phyloP scores from a whole-genome alignment of 2,329 filamentous ascomycete species.

The Alternaria angustiovoidea region DNA sequence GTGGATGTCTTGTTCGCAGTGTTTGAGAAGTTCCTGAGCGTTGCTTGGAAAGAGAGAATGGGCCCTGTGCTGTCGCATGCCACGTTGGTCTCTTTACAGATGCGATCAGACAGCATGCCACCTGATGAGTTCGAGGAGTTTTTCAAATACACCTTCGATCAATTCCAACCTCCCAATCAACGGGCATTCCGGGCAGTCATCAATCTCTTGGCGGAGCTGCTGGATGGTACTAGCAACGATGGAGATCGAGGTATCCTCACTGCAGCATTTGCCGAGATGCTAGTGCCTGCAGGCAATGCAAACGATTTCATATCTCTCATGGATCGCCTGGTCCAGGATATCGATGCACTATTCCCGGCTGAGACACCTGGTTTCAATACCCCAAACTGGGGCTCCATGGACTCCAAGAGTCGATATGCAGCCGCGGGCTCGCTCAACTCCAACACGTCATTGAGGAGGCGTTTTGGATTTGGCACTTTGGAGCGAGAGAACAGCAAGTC shows the following conservation, averaged over 20 bases:
- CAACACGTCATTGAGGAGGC: conserved; percentile 85
- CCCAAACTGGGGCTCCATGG: conserved; percentile 66
- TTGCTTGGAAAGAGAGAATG: conserved; percentile 89
- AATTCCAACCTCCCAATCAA: conserved; percentile 66
- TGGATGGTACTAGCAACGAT: conserved; percentile 90
- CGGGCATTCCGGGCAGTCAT: conserved; percentile 85
- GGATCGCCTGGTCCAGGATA: conserved; percentile 88
- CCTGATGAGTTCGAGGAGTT: conserved; percentile 74
- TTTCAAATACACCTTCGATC: conserved; percentile 62
- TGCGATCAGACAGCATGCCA: conserved; percentile 67
- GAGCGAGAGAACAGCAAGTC: conserved; percentile 81
- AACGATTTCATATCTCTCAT: conserved; percentile 87
- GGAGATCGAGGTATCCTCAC: conserved; percentile 89
- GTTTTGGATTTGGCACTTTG: conserved; percentile 81
- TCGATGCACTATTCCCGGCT: conserved; percentile 85
- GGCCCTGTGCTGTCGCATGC: conserved; percentile 80
- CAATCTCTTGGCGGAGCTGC: conserved; percentile 83
- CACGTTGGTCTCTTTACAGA: conserved; percentile 77
- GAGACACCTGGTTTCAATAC: conserved; percentile 55
- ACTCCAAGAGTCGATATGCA: conserved; percentile 65
- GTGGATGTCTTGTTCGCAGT: conserved; percentile 88
- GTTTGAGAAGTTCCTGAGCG: conserved; percentile 90
- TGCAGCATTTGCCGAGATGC: conserved; percentile 84
- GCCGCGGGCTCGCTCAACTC: conserved; percentile 80
- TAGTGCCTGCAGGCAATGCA: conserved; percentile 79